These are phyloP conservation scores for Rutstroemia sp. DNA, from an alignment of 2,329 filamentous ascomycete genomes.

Conservation along the genomic window DNA sequence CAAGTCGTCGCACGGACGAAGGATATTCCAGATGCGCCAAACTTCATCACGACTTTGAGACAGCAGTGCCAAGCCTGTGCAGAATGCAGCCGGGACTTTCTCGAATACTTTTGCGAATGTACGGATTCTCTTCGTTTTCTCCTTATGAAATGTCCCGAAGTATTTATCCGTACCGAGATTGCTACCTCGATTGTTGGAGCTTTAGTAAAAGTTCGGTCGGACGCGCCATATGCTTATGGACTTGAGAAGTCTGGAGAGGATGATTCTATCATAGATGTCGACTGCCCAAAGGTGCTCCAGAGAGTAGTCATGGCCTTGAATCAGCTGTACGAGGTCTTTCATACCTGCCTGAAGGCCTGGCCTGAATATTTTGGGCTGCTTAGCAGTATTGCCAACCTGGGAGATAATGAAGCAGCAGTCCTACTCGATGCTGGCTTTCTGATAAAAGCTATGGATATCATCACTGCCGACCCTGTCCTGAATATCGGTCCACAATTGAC, in stretches of 20 bases:
- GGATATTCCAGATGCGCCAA: conserved; percentile 55
- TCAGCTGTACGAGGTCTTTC: conserved; percentile 55
- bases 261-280: conserved; percentile 18
- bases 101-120: conserved; percentile 53
- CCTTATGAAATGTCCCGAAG: conserved; percentile 53
- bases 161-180: conserved; percentile 45
- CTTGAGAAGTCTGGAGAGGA: conserved; percentile 21
- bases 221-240: conserved; percentile 42
- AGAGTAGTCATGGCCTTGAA: conserved; percentile 40
- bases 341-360: conserved; percentile 59
- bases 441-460: conserved; percentile 33
- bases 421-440: conserved; percentile 58
- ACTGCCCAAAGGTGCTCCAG: conserved; percentile 26
- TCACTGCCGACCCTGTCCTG: conserved; percentile 26
- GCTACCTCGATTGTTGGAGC: conserved; percentile 45
- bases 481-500: conserved; percentile 40
- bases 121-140: conserved; percentile 55
- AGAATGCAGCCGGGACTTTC: conserved; percentile 49
- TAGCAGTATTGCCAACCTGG: conserved; percentile 55
- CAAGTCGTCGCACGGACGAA: conserved; percentile 68
- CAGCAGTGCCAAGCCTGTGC: conserved; percentile 43
- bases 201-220: conserved; percentile 44
- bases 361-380: conserved; percentile 70
- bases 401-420: conserved; percentile 47
- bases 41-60: conserved; percentile 45